Evolutionary conservation across 2,329 filamentous ascomycete genomes (phyloP).

Genomic region (Exophiala aquamarina): DNA sequence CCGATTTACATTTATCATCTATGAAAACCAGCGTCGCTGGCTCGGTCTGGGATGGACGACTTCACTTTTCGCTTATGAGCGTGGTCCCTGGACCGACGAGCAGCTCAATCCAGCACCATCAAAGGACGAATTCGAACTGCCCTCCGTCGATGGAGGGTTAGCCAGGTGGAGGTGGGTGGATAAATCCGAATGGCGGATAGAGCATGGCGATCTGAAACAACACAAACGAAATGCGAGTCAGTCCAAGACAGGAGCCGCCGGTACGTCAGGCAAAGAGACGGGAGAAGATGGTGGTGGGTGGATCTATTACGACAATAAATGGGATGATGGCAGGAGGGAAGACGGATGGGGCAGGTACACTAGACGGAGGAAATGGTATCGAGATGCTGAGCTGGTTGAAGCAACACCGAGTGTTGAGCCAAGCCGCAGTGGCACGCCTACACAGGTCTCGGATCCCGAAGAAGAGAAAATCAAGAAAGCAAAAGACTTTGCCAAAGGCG

Average conservation of each 20-base stretch:
- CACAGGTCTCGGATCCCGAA: slow-evolving; percentile 20
- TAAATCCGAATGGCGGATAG: slow-evolving; percentile 82
- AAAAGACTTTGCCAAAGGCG: slow-evolving; percentile 21
- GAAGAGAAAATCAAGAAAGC: slow-evolving; percentile 21
- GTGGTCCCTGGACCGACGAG: slow-evolving; percentile 92
- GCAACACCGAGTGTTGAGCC: slow-evolving; percentile 49
- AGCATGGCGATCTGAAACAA: slow-evolving; percentile 55
- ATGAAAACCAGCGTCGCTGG: slow-evolving; percentile 96
- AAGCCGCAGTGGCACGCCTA: slow-evolving; percentile 42
- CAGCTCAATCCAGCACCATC: slow-evolving; percentile 78
- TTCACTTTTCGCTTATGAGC: slow-evolving; percentile 85
- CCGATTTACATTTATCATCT: slow-evolving; percentile 93
- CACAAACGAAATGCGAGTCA: slow-evolving; percentile 31
- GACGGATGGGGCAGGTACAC: slow-evolving; percentile 97
- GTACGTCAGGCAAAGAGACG: slow-evolving; percentile 30
- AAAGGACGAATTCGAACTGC: slow-evolving; percentile 70
- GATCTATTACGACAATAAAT: slow-evolving; percentile 99
- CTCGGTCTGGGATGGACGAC: slow-evolving; percentile 92
- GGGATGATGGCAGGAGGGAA: slow-evolving; percentile 82
- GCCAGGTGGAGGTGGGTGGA: slow-evolving; percentile 78
- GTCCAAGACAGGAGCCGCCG: slow-evolving; percentile 35
- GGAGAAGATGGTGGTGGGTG: slow-evolving; percentile 72
- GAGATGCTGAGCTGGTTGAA: slow-evolving; percentile 93
- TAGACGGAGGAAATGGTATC: slow-evolving; percentile 89
- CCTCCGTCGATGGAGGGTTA: slow-evolving; percentile 63